Percentiles rank a stretch among this genome's conserved stretches.
Conservation (phyloP, 805 yeast species). For the Candida glaebosa region DNA sequence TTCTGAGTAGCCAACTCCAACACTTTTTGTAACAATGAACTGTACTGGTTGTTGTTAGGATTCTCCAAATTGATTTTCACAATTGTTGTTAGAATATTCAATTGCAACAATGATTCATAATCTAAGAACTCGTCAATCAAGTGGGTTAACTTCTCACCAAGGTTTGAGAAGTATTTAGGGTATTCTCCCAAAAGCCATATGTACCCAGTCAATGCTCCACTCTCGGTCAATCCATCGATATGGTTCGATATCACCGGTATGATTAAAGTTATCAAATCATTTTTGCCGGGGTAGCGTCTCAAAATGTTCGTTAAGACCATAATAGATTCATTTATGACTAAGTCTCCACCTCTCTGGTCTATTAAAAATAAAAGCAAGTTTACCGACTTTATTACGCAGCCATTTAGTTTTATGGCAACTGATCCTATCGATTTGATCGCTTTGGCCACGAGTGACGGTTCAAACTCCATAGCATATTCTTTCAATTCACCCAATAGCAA, state of each 20-base stretch:
- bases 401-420: slow-evolving; percentile 61
- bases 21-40: slow-evolving; percentile 50
- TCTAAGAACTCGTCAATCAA: slow-evolving; percentile 54
- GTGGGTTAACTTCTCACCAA: slow-evolving; percentile 43
- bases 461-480: slow-evolving; percentile 84
- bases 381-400: slow-evolving; percentile 52
- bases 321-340: slow-evolving; percentile 57
- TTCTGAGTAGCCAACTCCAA: slow-evolving; percentile 62
- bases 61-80: slow-evolving; percentile 49
- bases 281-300: slow-evolving; percentile 58
- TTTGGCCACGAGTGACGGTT: slow-evolving; percentile 67
- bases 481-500: slow-evolving; percentile 65
- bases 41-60: slow-evolving; percentile 18
- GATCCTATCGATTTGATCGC: slow-evolving; percentile 69
- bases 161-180: slow-evolving; percentile 54
- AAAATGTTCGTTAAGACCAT: slow-evolving; percentile 61
- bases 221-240: slow-evolving; percentile 44
- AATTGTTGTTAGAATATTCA: slow-evolving; percentile 54
- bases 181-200: slow-evolving; percentile 74
- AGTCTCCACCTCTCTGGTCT: slow-evolving; percentile 62
- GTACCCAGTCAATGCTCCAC: slow-evolving; percentile 55
- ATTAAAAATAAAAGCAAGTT: slow-evolving; percentile 58
- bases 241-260: slow-evolving; percentile 52
- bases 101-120: slow-evolving; percentile 59
- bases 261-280: slow-evolving; percentile 46